Conservation (phyloP, 345 rosid genomes). For the Laguncularia racemosa region DNA sequence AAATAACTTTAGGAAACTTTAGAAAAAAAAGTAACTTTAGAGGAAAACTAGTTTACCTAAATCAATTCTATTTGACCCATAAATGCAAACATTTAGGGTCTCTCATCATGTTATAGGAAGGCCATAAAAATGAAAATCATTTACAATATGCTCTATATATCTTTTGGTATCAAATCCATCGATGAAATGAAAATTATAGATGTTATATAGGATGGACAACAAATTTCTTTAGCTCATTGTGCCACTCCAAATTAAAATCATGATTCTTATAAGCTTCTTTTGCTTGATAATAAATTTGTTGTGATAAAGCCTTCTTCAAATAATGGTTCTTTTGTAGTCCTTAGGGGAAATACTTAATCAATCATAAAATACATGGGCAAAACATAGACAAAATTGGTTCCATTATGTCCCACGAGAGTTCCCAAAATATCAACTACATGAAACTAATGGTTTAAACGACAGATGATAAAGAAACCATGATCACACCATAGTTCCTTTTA, state of each 20-base stretch:
- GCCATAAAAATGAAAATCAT: no score
- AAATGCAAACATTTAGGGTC: no score
- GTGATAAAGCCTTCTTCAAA: conserved; percentile 57
- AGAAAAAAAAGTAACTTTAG: no score
- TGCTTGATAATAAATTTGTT: conserved; percentile 57
- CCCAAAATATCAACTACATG: conserved; percentile 97
- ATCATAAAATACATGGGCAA: conserved; percentile 50
- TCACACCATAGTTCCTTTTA: conserved; percentile 63
- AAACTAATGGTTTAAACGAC: conserved; percentile 69
- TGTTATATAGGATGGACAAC: no score
- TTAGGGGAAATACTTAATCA: conserved; percentile 60
- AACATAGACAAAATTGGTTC: conserved; percentile 92
- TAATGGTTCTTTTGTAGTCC: conserved; percentile 72
- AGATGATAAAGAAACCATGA: conserved; percentile 34
- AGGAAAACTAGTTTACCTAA: no score
- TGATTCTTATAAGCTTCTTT: conserved; percentile 39
- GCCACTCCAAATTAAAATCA: conserved; percentile 38
- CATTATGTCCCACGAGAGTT: conserved; percentile 92
- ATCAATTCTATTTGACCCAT: no score
- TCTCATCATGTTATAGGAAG: no score
- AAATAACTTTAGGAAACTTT: no score
- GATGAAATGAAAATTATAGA: no score
- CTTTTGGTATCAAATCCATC: no score
- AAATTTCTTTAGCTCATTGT: conserved; percentile 21
- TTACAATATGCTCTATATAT: no score